Evolutionary conservation across 1,139 yeast genomes (phyloP).

Genomic region (Zygotorulaspora mrakii): DNA sequence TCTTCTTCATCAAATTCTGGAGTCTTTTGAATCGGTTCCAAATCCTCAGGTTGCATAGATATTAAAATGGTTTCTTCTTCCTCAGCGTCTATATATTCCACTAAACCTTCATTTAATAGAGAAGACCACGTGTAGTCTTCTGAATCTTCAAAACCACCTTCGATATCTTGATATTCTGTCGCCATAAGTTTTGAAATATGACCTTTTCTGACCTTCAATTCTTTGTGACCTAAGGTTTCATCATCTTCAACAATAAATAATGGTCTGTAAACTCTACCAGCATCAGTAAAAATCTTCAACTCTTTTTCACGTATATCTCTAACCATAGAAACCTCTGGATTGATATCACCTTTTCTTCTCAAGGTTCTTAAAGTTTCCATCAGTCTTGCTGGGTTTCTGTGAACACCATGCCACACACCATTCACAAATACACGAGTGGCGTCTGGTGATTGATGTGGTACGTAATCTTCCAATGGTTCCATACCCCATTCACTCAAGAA

Average conservation of each 20-base stretch:
- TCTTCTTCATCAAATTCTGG: constrained; percentile 46
- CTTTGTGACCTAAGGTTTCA: constrained; percentile 65
- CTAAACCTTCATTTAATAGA: constrained; percentile 77
- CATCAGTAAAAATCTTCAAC: constrained; percentile 93
- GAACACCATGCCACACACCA: constrained; percentile 99
- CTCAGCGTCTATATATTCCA: constrained; percentile 94
- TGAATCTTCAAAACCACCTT: constrained; percentile 53
- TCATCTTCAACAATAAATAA: constrained; percentile 87
- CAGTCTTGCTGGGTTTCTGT: constrained; percentile 87
- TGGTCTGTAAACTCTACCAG: constrained; percentile 97
- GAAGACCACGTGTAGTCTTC: constrained; percentile 78
- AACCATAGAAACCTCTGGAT: constrained; percentile 93
- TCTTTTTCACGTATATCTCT: constrained; percentile 97
- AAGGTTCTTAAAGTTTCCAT: constrained; percentile 87
- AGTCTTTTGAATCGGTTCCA: constrained; percentile 61
- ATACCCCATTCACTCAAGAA: constrained; percentile 99
- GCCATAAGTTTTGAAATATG: constrained; percentile 70
- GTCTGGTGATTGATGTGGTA: constrained; percentile 86
- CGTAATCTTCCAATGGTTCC: constrained; percentile 95
- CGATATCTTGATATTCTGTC: constrained; percentile 55
- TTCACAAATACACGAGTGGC: constrained; percentile 94
- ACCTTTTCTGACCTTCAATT: constrained; percentile 76
- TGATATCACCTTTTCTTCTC: constrained; percentile 93
- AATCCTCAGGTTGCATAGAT: constrained; percentile 98
- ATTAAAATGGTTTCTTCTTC: constrained; percentile 97